Percentiles rank a stretch among this genome's conserved stretches.
phyloP scores from a whole-genome alignment of 306 rosid genomes.

The Alnus rubra region DNA sequence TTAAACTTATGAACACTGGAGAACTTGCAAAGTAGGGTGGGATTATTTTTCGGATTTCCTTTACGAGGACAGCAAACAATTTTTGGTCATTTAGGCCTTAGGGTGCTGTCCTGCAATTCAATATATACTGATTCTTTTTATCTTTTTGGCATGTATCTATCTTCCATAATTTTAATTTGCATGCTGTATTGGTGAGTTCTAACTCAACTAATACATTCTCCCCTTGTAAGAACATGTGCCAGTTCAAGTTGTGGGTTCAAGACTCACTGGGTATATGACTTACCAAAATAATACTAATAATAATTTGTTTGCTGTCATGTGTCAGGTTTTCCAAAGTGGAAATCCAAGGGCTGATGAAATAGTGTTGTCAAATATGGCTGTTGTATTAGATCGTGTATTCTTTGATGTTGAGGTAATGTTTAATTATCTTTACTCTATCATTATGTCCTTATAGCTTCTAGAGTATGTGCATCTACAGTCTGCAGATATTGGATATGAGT shows the following conservation, averaged over 20 bases:
- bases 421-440: conserved; percentile 1
- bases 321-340: conserved; percentile 78
- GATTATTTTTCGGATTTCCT: conserved; percentile 3
- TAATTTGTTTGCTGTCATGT: conserved; percentile 22
- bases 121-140: conserved; percentile 13
- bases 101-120: conserved; percentile 16
- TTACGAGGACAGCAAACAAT: conserved; percentile 1
- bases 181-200: neutral
- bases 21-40: neutral
- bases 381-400: conserved; percentile 69
- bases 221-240: neutral
- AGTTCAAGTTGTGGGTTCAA: neutral
- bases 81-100: neutral
- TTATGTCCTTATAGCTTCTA: conserved; percentile 22
- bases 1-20: neutral
- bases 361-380: conserved; percentile 80
- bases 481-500: conserved; percentile 21
- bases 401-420: conserved; percentile 82
- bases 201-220: neutral
- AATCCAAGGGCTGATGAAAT: conserved; percentile 74
- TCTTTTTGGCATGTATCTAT: conserved; percentile 10
- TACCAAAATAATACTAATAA: neutral
- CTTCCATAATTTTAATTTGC: neutral
- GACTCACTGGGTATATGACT: neutral
- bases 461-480: conserved; percentile 19